phyloP scores from a whole-genome alignment of 192 early-diverging fungal species.

The Gigaspora rosea region DNA sequence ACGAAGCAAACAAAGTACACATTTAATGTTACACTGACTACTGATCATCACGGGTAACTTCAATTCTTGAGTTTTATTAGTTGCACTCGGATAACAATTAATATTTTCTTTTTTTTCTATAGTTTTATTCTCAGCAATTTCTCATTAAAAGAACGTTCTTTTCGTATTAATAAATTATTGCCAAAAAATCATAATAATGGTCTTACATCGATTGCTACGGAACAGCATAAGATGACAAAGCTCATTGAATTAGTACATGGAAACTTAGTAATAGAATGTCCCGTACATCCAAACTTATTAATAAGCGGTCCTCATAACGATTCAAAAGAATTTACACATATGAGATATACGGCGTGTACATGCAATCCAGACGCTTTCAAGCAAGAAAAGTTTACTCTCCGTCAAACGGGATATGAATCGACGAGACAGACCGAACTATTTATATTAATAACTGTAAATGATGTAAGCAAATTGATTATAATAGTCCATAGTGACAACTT shows the following conservation, averaged over 20 bases:
- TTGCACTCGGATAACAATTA: no score
- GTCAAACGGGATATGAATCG: conserved; percentile 52
- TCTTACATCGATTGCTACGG: no score
- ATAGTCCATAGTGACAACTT: background rate
- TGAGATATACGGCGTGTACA: conserved; percentile 92
- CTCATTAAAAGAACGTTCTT: no score
- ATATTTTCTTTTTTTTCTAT: no score
- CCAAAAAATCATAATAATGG: no score
- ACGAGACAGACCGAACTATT: conserved; percentile 71
- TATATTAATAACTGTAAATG: conserved; percentile 82
- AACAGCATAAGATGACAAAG: conserved; percentile 20
- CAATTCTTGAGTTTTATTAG: no score
- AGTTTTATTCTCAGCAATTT: no score
- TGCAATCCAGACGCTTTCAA: conserved; percentile 85
- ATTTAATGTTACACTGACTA: no score
- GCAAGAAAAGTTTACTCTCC: conserved; percentile 71
- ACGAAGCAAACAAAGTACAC: no score
- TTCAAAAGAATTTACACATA: conserved; percentile 84
- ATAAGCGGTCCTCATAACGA: conserved; percentile 52
- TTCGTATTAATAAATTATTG: no score
- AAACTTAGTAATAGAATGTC: conserved; percentile 73
- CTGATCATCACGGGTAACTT: no score
- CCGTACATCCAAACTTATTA: conserved; percentile 63
- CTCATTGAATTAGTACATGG: conserved; percentile 64
- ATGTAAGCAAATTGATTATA: conserved; percentile 40